These are phyloP conservation scores for Prunus campanulata DNA, from an alignment of 306 rosid species.

Conservation along the genomic window DNA sequence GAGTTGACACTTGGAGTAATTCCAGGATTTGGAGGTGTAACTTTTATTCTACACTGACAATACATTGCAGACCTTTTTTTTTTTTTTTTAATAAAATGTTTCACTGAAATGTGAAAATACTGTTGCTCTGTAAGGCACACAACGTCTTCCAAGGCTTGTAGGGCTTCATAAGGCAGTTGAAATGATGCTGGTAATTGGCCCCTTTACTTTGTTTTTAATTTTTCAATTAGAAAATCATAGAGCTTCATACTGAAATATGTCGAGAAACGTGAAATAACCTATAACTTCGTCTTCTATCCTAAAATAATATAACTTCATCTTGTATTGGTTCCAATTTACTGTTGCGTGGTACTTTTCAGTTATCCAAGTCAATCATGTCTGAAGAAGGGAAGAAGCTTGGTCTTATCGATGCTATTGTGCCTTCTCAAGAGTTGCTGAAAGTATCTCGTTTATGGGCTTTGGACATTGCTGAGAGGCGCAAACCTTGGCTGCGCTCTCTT, in stretches of 20 bases:
- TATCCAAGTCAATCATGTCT: slow-evolving; percentile 72
- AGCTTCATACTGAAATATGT: neutral
- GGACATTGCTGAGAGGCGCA: slow-evolving; percentile 66
- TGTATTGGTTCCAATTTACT: neutral
- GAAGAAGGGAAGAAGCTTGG: slow-evolving; percentile 96
- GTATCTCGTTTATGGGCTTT: slow-evolving; percentile 79
- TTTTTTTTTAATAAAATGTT: neutral
- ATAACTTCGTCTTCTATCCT: neutral
- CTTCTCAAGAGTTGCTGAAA: slow-evolving; percentile 73
- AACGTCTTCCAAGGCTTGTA: slow-evolving; percentile 93
- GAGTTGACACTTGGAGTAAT: slow-evolving; percentile 90
- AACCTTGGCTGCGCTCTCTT: slow-evolving; percentile 90
- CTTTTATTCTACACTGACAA: slow-evolving; percentile 15
- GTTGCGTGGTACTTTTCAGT: slow-evolving; percentile 35
- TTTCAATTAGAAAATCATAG: neutral
- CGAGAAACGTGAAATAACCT: neutral
- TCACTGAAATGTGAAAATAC: slow-evolving; percentile 27
- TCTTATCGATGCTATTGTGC: slow-evolving; percentile 74
- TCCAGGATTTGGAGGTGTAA: slow-evolving; percentile 95
- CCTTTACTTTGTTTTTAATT: slow-evolving; percentile 1
- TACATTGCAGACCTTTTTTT: slow-evolving; percentile 1
- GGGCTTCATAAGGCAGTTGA: slow-evolving; percentile 84
- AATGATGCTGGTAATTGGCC: slow-evolving; percentile 78
- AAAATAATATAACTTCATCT: neutral
- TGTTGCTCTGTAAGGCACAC: slow-evolving; percentile 67